A percentile compares a stretch with the other conserved stretches of the same genome.
Evolutionary conservation across 2,329 filamentous ascomycete genomes (phyloP).

Genomic region (Stagonosporopsis rhizophila): DNA sequence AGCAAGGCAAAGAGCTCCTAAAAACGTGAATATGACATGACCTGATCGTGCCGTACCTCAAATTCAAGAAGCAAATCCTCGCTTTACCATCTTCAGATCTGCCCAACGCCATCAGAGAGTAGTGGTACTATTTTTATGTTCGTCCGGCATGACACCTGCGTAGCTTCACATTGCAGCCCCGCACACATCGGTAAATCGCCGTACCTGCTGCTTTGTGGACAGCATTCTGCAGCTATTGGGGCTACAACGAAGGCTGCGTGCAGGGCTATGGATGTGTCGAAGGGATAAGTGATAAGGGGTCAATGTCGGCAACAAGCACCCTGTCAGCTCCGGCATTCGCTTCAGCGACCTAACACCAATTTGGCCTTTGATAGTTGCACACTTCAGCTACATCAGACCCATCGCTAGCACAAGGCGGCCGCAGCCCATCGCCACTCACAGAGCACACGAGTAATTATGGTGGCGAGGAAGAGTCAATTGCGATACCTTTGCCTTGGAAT

Average conservation of each 20-base stretch:
- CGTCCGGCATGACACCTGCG: neutral
- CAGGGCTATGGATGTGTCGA: neutral
- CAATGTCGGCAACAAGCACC: slow-evolving; percentile 28
- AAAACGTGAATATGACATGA: neutral
- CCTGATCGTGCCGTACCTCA: neutral
- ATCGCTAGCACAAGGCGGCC: slow-evolving; percentile 31
- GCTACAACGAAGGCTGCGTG: neutral
- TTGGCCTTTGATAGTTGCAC: slow-evolving; percentile 44
- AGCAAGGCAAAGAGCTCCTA: neutral
- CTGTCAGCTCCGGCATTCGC: slow-evolving; percentile 29
- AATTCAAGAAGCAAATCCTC: neutral
- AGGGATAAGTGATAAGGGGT: slow-evolving; percentile 14
- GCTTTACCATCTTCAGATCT: neutral
- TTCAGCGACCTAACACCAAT: slow-evolving; percentile 42
- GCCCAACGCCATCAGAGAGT: no score
- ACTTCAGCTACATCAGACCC: slow-evolving; percentile 36
- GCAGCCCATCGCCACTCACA: slow-evolving; percentile 32
- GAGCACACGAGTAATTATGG: slow-evolving; percentile 35
- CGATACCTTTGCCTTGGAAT: slow-evolving; percentile 36
- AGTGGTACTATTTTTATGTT: slow-evolving; percentile 1
- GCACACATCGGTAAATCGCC: neutral
- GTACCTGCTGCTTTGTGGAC: neutral
- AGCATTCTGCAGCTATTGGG: neutral
- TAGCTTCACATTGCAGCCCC: neutral
- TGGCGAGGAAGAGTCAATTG: slow-evolving; percentile 36